phyloP scores from a whole-genome alignment of 139 green algal species.

The Dunaliella sp. region DNA sequence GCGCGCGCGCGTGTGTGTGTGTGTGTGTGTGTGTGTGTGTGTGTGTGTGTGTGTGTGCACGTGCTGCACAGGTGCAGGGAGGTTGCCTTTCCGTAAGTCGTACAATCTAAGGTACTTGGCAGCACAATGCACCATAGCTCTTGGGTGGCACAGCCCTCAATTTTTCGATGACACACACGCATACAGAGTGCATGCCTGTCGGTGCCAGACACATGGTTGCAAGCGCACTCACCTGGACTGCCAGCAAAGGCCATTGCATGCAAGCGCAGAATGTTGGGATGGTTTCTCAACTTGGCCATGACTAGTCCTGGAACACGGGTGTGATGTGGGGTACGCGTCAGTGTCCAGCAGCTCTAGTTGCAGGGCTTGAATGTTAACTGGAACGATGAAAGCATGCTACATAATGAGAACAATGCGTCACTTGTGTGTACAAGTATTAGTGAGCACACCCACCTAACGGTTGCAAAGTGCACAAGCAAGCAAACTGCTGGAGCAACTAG shows the following conservation, averaged over 20 bases:
- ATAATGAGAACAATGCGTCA: too few species aligned
- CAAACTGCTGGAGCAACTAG: too few species aligned
- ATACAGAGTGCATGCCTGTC: background rate
- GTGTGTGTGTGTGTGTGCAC: background rate
- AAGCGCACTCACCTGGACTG: background rate
- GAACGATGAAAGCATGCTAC: background rate
- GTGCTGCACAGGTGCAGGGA: background rate
- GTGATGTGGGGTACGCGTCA: too few species aligned
- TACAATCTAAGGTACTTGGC: constrained; percentile 15
- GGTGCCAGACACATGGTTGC: background rate
- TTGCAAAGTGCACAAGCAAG: too few species aligned
- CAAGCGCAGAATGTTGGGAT: constrained; percentile 67
- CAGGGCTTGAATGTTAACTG: background rate
- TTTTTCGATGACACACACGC: background rate
- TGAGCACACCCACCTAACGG: too few species aligned
- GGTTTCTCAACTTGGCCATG: constrained; percentile 36
- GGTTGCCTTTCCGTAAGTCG: background rate
- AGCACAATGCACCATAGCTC: constrained; percentile 63
- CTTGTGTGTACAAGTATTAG: too few species aligned
- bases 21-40: background rate
- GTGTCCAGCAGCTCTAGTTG: too few species aligned
- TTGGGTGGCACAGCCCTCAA: constrained; percentile 62
- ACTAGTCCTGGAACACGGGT: background rate
- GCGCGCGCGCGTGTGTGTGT: background rate
- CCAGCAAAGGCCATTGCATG: constrained; percentile 58